These are phyloP conservation scores for Argentina anserina DNA, from an alignment of 306 rosid genomes.

Conservation along the genomic window DNA sequence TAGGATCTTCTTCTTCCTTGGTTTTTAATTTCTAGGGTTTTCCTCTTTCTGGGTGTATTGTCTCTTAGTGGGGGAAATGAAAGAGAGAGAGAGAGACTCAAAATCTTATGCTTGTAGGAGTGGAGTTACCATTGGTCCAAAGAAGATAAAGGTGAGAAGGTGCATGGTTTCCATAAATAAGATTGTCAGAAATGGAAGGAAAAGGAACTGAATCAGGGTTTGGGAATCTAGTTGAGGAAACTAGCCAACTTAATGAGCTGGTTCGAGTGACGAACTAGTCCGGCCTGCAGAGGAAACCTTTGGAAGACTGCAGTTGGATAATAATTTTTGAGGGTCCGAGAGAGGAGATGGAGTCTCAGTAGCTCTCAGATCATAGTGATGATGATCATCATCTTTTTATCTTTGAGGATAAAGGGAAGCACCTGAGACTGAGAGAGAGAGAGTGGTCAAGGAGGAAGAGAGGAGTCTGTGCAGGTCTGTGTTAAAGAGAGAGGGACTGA, in stretches of 20 bases:
- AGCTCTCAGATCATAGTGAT: not conserved
- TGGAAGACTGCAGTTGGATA: slow-evolving; percentile 12
- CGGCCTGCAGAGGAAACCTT: not conserved
- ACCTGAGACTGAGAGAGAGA: slow-evolving; percentile 18
- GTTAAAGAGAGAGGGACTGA: slow-evolving; percentile 29
- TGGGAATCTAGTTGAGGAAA: slow-evolving; percentile 4
- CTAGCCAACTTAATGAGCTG: not conserved
- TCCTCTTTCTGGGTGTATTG: not conserved
- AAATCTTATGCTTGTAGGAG: slow-evolving; percentile 8
- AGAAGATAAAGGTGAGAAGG: slow-evolving; percentile 18
- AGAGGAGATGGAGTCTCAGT: not conserved
- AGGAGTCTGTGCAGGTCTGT: not conserved
- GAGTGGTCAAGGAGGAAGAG: not conserved
- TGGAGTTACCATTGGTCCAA: slow-evolving; percentile 5
- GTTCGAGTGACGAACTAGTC: not conserved
- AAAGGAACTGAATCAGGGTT: not conserved
- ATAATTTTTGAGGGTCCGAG: not conserved
- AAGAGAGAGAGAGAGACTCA: not conserved
- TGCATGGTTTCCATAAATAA: slow-evolving; percentile 33
- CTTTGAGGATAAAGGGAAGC: slow-evolving; percentile 21
- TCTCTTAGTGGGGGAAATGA: not conserved
- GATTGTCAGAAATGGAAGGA: slow-evolving; percentile 13
- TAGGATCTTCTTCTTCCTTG: not conserved
- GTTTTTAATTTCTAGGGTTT: slow-evolving; percentile 5
- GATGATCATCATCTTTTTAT: slow-evolving; percentile 1